These are phyloP conservation scores for Penicillium italicum DNA, from an alignment of 2,329 filamentous ascomycete genomes.

Conservation along the genomic window DNA sequence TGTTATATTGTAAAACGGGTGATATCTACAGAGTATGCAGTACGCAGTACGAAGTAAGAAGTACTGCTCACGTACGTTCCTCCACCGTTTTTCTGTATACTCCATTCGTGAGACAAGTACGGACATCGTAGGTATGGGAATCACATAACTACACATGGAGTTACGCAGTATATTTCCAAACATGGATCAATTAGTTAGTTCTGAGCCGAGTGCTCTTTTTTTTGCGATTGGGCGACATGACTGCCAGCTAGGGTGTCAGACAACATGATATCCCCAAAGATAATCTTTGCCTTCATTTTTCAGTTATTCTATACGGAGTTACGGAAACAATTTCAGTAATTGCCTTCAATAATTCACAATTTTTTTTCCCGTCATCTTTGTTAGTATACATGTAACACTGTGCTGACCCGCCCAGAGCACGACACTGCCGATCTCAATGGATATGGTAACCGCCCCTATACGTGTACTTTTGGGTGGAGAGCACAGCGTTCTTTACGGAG, in stretches of 20 bases:
- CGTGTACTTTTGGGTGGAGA: not conserved
- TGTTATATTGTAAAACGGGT: not conserved
- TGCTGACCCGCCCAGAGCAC: not conserved
- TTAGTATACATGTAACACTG: not conserved
- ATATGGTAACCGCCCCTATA: not conserved
- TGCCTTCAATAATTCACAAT: not conserved
- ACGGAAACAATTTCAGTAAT: not conserved
- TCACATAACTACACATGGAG: not conserved
- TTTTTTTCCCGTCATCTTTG: not conserved
- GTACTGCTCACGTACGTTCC: not conserved
- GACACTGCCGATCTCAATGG: conserved; percentile 4
- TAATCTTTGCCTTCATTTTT: not conserved
- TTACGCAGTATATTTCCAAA: not conserved
- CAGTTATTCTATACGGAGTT: not conserved
- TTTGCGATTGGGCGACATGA: not conserved
- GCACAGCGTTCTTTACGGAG: not conserved
- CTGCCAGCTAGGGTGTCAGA: not conserved
- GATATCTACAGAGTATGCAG: too few relatives aligned
- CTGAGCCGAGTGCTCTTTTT: not conserved
- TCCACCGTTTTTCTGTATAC: not conserved
- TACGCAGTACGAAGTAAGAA: not conserved
- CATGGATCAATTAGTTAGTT: not conserved
- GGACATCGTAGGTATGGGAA: not conserved
- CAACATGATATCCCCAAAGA: not conserved
- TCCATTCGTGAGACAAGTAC: not conserved